Evolutionary conservation across 2,329 filamentous ascomycete genomes (phyloP), one percentile per base, ranked within the genome.

Genomic region (Blumeria hordei): DNA sequence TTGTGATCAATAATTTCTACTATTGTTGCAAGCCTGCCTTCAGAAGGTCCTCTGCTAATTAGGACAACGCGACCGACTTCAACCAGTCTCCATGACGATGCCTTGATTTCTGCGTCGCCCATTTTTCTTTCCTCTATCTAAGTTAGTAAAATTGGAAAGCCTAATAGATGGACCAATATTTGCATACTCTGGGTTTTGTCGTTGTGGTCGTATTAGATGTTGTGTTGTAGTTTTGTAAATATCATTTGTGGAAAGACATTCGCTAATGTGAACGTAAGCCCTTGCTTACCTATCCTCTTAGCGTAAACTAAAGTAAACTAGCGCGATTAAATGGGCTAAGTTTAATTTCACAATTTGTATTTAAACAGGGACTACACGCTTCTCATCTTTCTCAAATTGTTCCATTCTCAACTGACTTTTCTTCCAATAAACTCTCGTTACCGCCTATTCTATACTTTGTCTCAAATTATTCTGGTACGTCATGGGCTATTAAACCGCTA

Each of bases 1-100:
- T 94, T 95, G 84, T 98, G 90, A 76, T 98, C 92, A 76, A 98
- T 92, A 74, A 98, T 96, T 82, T 98, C 90, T 74, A 94, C 88
- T 69, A 98, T 90, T 67, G 82, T 76, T 68, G 88, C 93, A 67
- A 96, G 80, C 71, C 85, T 85, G 75, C 88, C 88, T 65, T 76
- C 85, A 66, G 82, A 81, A 69, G 88, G 84, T 69, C 78, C 74
- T 67, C 72, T 72, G 72, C 86, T 83, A 76, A 96, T 82, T 72
- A 94, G 81, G 71, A 94, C 83, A 69, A 98, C 81, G 71, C 92
- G 88, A 81, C 92, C 92, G 73, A 95, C 86, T 83, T 98, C 88
- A 72, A 98, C 88, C 74, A 88, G 79, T 78, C 88, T 88, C 88
- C 88, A 93, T 72, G 81, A 78, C 69, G 84, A 83, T 71, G 80